These are phyloP conservation scores for Rhodotorula sp. DNA, from an alignment of 1,284 basidiomycete species.

Conservation along the genomic window DNA sequence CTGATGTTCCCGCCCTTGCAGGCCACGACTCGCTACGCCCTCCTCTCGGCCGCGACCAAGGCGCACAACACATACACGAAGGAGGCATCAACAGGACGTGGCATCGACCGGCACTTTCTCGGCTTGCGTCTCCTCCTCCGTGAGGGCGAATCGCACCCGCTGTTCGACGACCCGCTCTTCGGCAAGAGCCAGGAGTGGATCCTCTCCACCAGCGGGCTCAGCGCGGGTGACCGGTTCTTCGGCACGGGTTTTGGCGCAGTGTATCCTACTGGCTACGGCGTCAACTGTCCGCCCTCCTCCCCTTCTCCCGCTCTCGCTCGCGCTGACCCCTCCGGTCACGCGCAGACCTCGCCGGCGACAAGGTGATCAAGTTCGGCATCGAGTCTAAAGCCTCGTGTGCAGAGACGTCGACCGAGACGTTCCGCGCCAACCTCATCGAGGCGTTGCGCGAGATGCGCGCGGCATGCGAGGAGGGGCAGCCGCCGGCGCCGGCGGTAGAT, in stretches of 20 bases:
- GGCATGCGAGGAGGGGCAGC: conserved; percentile 56
- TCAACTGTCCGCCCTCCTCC: conserved; percentile 71
- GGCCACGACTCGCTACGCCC: conserved; percentile 57
- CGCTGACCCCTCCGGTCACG: neutral
- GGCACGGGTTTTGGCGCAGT: conserved; percentile 85
- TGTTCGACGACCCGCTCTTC: conserved; percentile 82
- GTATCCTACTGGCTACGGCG: conserved; percentile 84
- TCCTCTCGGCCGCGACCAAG: conserved; percentile 69
- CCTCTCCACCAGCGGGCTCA: conserved; percentile 86
- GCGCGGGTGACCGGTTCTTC: conserved; percentile 80
- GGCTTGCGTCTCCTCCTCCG: conserved; percentile 73
- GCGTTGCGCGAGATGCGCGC: conserved; percentile 72
- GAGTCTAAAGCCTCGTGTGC: conserved; percentile 79
- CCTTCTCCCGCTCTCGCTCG: conserved; percentile 3
- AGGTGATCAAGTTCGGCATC: conserved; percentile 89
- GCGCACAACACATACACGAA: conserved; percentile 76
- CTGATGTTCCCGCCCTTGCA: conserved; percentile 42
- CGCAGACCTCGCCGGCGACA: conserved; percentile 76
- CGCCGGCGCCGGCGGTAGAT: conserved; percentile 2
- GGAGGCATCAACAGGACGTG: conserved; percentile 77
- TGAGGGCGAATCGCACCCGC: conserved; percentile 53
- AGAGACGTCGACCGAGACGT: conserved; percentile 69
- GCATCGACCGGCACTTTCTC: conserved; percentile 88
- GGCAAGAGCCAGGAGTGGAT: conserved; percentile 80
- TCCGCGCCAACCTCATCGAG: conserved; percentile 68